These are phyloP conservation scores for Trypanosoma mega DNA, from an alignment of 208 protist species.

Conservation along the genomic window DNA sequence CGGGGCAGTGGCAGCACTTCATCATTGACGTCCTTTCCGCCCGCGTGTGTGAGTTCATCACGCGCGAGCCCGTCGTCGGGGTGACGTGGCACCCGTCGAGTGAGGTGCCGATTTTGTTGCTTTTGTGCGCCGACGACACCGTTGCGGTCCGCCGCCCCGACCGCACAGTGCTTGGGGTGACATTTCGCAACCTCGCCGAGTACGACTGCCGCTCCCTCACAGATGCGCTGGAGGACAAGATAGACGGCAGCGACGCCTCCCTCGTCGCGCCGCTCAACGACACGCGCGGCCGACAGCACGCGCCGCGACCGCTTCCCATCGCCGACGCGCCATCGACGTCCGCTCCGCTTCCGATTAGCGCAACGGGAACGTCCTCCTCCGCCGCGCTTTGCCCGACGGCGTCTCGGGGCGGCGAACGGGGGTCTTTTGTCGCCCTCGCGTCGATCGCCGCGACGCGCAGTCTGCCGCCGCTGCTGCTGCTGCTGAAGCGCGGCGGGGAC, in stretches of 20 bases:
- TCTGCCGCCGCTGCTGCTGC: slow-evolving; percentile 46
- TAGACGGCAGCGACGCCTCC: background rate
- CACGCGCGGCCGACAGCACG: background rate
- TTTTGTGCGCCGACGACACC: slow-evolving; percentile 47
- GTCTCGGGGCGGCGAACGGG: too few species aligned
- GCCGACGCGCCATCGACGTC: slow-evolving; percentile 28
- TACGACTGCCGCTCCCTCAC: slow-evolving; percentile 23
- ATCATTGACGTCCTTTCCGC: slow-evolving; percentile 50
- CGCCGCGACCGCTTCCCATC: background rate
- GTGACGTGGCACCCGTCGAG: slow-evolving; percentile 63
- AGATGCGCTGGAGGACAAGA: slow-evolving; percentile 6
- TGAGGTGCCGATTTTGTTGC: slow-evolving; percentile 31
- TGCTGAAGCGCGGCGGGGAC: slow-evolving; percentile 68
- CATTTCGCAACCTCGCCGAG: slow-evolving; percentile 28
- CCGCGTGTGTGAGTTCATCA: slow-evolving; percentile 56
- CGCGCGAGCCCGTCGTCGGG: slow-evolving; percentile 46
- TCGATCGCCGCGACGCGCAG: slow-evolving; percentile 55
- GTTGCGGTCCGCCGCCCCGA: slow-evolving; percentile 46
- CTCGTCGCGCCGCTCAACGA: background rate
- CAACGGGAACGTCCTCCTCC: too few species aligned
- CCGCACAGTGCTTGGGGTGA: slow-evolving; percentile 31
- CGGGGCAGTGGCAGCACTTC: slow-evolving; percentile 46
- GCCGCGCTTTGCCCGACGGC: too few species aligned
- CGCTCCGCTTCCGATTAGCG: slow-evolving; percentile 41
- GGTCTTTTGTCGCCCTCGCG: too few species aligned